Base-by-base conservation (phyloP, 495 filamentous ascomycete species). In the Tirmania nivea region DNA sequence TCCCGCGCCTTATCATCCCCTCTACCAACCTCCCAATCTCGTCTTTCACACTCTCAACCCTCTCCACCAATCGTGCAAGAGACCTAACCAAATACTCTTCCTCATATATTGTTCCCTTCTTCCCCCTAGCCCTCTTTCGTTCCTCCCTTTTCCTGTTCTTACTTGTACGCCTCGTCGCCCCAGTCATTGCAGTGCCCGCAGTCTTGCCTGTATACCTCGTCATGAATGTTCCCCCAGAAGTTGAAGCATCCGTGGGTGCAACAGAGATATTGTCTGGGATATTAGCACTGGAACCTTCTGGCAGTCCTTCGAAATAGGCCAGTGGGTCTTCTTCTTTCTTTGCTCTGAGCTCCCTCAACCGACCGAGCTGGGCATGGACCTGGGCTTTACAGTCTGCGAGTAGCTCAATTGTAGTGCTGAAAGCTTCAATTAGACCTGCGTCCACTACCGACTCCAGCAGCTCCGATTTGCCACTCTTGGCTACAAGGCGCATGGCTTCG, bases 51-150 rank as follows among this genome's bases (percentile, higher is more conserved):
- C 68, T 68, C 63, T 87, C 86, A n/a, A 94, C 76, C 17, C 88
- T 72, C 62, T 94, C 86, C 20, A 93, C 76, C 39, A 96, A 70
- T 36, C 90, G 70, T n/a, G 80, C 72, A 35, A 94, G 78, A 57
- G 79, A 85, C 60, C 84, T 89, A 48, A 94, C 78, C 10, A 97
- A 73, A 65, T 97, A 96, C 67, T 95, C 90, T 65, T 96, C 90
- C 62, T 97, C 90, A 64, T 96, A 97, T 5, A 97, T 81, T 45
- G 81, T 94, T 14, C 90, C 90, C 72, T 95, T 94, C 66, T 93
- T 85, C 12, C 90, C 90, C 25, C 84, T 74, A 0, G 90, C 90
- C 8, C 86, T 75, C 76, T 97, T 97, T 60, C 93, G 79, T 72
- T 97, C 90, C 65, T 96, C 90, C 14, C 84, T 71, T 14, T 78